Percentiles rank a stretch among this genome's conserved stretches.
Evolutionary conservation across 2,329 filamentous ascomycete genomes (phyloP).

Genomic region (Xylaria sp.): DNA sequence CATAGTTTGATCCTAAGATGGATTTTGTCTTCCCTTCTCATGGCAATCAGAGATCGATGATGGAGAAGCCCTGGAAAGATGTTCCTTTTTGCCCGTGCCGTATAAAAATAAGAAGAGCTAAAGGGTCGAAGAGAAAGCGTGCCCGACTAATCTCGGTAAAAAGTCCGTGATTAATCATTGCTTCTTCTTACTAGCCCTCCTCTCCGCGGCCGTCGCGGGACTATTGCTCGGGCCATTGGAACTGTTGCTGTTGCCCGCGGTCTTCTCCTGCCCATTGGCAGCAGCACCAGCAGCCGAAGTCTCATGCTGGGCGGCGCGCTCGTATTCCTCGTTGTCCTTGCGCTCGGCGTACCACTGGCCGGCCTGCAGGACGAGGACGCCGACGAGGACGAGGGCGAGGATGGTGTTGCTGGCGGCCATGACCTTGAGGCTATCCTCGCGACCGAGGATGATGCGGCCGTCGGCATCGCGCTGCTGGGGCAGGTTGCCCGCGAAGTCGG

Average conservation of each 20-base stretch:
- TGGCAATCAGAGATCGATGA: constrained; percentile 11
- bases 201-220: constrained; percentile 47
- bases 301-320: constrained; percentile 66
- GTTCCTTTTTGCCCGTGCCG: constrained; percentile 8
- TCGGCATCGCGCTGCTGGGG: constrained; percentile 53
- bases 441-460: constrained; percentile 73
- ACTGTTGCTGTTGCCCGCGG: constrained; percentile 37
- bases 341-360: constrained; percentile 99
- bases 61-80: not conserved
- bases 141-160: not conserved
- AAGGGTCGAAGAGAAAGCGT: not conserved
- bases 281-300: constrained; percentile 27
- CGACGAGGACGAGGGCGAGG: constrained; percentile 88
- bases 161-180: constrained; percentile 33
- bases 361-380: constrained; percentile 91
- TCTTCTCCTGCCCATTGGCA: constrained; percentile 42
- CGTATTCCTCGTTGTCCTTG: constrained; percentile 85
- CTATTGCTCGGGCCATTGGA: not conserved
- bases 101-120: not conserved
- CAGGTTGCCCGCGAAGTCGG: constrained; percentile 46
- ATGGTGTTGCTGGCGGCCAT: constrained; percentile 96
- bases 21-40: not conserved
- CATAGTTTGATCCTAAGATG: constrained; percentile 12
- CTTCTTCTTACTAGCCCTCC: constrained; percentile 46
- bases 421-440: constrained; percentile 91